Evolutionary conservation across 1,284 basidiomycete genomes (phyloP).

Genomic region (Ceratobasidium sp.): DNA sequence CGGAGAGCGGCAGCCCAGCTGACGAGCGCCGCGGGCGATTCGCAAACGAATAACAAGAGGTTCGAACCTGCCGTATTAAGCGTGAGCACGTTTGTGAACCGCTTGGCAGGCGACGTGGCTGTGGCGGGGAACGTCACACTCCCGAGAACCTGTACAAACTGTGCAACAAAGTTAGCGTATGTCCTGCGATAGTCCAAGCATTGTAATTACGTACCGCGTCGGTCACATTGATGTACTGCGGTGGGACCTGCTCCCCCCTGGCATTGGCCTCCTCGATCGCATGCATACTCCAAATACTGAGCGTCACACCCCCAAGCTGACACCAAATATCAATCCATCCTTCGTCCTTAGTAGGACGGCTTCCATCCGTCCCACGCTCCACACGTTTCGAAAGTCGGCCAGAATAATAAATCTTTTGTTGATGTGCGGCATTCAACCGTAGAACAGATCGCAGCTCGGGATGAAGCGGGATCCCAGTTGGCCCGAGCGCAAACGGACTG

Average conservation of each 20-base stretch:
- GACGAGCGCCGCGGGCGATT: slow-evolving; percentile 74
- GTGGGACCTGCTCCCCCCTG: slow-evolving; percentile 84
- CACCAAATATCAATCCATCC: slow-evolving; percentile 96
- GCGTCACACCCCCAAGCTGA: slow-evolving; percentile 91
- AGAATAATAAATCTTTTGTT: slow-evolving; percentile 84
- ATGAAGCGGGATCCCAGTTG: slow-evolving; percentile 62
- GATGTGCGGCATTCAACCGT: slow-evolving; percentile 74
- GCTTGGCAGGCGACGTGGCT: slow-evolving; percentile 64
- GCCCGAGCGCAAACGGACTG: slow-evolving; percentile 23
- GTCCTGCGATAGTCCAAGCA: background rate
- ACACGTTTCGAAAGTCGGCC: slow-evolving; percentile 80
- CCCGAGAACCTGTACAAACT: slow-evolving; percentile 81
- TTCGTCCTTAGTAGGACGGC: slow-evolving; percentile 77
- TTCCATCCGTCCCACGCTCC: slow-evolving; percentile 82
- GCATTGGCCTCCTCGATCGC: slow-evolving; percentile 84
- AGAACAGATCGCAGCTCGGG: slow-evolving; percentile 83
- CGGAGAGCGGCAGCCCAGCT: slow-evolving; percentile 95
- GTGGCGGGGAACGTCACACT: slow-evolving; percentile 74
- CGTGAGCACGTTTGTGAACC: slow-evolving; percentile 85
- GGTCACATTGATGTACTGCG: slow-evolving; percentile 86
- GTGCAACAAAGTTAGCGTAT: slow-evolving; percentile 52
- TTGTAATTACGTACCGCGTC: slow-evolving; percentile 75
- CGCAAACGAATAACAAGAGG: slow-evolving; percentile 89
- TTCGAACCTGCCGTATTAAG: slow-evolving; percentile 96
- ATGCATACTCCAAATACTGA: slow-evolving; percentile 92